A percentile compares a stretch with the other conserved stretches of the same genome.
Conservation (phyloP, 495 filamentous ascomycete species). For the Annulohypoxylon moriforme region DNA sequence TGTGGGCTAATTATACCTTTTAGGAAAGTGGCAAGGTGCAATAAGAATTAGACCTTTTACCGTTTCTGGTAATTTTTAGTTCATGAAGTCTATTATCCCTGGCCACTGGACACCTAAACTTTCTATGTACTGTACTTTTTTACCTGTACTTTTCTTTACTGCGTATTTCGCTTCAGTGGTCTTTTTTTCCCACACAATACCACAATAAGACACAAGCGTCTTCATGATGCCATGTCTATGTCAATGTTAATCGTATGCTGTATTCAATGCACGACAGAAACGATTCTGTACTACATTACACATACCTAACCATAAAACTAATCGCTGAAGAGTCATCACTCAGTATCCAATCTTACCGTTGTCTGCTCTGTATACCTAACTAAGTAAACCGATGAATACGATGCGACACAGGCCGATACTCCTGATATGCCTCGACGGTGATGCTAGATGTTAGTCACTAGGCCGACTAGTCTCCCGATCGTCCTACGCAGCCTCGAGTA, state of each 20-base stretch:
- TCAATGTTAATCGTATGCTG: background rate
- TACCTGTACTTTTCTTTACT: background rate
- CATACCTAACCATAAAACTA: background rate
- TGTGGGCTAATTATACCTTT: constrained; percentile 35
- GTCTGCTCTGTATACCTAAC: background rate
- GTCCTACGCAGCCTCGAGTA: constrained; percentile 9
- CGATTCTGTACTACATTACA: background rate
- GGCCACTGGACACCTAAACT: too few relatives aligned
- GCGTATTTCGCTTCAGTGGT: background rate
- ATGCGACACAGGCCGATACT: background rate
- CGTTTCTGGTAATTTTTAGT: constrained; percentile 28
- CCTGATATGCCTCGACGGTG: background rate
- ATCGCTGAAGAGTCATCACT: constrained; percentile 13
- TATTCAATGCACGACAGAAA: constrained; percentile 5
- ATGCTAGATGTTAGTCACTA: constrained; percentile 12
- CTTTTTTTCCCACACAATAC: constrained; percentile 16
- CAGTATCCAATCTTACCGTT: background rate
- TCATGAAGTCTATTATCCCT: constrained; percentile 11
- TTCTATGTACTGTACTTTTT: constrained; percentile 29
- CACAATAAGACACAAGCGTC: constrained; percentile 19
- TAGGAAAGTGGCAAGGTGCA: constrained; percentile 5
- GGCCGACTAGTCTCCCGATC: background rate
- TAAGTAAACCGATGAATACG: background rate
- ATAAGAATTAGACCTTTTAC: constrained; percentile 8
- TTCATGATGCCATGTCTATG: constrained; percentile 16